Base-by-base conservation (phyloP, 768 basidiomycete species). In the Saitozyma sp. region DNA sequence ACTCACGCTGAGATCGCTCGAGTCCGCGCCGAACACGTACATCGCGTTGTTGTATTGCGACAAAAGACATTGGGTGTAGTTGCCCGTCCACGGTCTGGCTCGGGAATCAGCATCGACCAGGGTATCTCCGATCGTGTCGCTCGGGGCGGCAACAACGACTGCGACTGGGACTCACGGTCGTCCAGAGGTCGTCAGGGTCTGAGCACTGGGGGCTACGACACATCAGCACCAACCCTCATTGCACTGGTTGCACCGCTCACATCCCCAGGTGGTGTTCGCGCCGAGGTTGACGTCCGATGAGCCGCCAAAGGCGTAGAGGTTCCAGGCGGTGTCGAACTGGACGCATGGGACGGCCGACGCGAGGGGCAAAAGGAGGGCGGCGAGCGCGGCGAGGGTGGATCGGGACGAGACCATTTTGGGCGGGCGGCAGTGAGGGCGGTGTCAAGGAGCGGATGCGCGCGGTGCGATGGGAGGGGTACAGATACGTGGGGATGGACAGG, bases 221-320 rank as follows among this genome's bases (percentile, higher is more conserved):
- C 16, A 9, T 55, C 55, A 50, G 55, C 49, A 49, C 40, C 16
- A 20, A 10, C 16, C 20, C 17, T 56, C 54, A 43, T 17, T 29
- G 29, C 9, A 41, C 11, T 1, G 40, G 17, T n/a, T 19, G 10
- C 49, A 53, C 10, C 2, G 65, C 85, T 82, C 81, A 82, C 84
- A 82, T 16, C 82, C 75, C 91, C 91, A 96, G 6, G 84, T 82
- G 69, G 84, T 83, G 70, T 87, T 85, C 4, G 85, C 81, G 11
- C 92, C 90, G 54, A 89, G 87, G 68, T 85, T 86, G 82, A 89
- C 93, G 79, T 96, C 93, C 72, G 89, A 88, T 62, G 86, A 88
- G 59, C 87, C 85, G 64, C 89, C 90, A 76, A 97, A 91, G 19
- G 88, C 90, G 56, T 91, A 86, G 56, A 97, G 84, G 78, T 94